Evolutionary conservation across 1,284 basidiomycete genomes (phyloP).

Genomic region (Tilletia setariae): DNA sequence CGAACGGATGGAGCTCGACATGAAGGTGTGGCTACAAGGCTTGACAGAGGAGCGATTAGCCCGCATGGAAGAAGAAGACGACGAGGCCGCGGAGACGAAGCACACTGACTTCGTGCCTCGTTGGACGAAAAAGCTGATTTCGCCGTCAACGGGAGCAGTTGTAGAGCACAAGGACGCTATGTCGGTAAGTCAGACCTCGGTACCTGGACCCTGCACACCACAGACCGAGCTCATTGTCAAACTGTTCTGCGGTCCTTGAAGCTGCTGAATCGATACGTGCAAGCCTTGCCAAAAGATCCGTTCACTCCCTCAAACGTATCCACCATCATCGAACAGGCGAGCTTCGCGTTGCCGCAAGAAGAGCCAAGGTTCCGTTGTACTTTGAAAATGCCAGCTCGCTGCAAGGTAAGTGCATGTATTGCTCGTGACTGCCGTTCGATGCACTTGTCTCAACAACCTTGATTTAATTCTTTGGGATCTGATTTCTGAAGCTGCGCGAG

Average conservation of each 20-base stretch:
- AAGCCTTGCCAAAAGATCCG: neutral
- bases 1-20: conserved; percentile 12
- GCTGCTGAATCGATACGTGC: conserved; percentile 13
- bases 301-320: neutral
- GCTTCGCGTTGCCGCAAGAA: too few species aligned
- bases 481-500: conserved; percentile 19
- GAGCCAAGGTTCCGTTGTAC: neutral
- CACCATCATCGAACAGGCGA: conserved; percentile 2
- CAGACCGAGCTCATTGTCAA: conserved; percentile 24
- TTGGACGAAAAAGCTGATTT: conserved; percentile 19
- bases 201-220: conserved; percentile 25
- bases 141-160: conserved; percentile 28
- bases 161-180: conserved; percentile 31
- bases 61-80: conserved; percentile 14
- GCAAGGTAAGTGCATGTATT: conserved; percentile 12
- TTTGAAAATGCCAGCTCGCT: conserved; percentile 4
- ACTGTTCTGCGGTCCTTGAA: conserved; percentile 19
- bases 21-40: conserved; percentile 27
- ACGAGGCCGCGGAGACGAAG: conserved; percentile 17
- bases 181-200: conserved; percentile 30
- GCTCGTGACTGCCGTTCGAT: neutral
- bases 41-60: conserved; percentile 21
- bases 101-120: neutral
- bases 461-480: neutral
- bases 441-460: neutral